Base-by-base conservation (phyloP, 768 basidiomycete species). In the Boletus rubroflammeus region DNA sequence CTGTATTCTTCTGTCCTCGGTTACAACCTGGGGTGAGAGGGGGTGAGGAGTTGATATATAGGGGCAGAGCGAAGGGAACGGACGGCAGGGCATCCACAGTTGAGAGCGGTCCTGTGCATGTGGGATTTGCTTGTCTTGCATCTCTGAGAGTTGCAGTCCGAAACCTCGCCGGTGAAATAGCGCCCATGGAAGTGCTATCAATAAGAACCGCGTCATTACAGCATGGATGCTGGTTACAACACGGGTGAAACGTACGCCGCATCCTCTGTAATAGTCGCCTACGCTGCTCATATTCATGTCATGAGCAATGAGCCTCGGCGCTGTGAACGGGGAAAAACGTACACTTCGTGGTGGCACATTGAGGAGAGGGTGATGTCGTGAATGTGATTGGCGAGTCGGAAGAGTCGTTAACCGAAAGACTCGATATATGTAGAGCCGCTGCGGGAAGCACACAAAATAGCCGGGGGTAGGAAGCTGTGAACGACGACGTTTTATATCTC, bases 271-370 rank as follows among this genome's bases (percentile, higher is more conserved):
- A 53, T 67, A 73, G 44, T 73, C 72, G 40, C 72, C 72, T 26
- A 74, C 67, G 9, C 72, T 73, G 61, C 51, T 34, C 14, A 21
- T 21, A 15, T 25, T 32, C 11, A 41, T 31, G 40, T 59, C 53
- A 14, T 54, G 52, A 58, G 52, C 8, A 8, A 51, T 3, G 47
- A 8, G 29, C 19, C 3, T n/a, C 26, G 43, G 15, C 29, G 14
- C 2, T 9, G 21, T 10, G 32, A 28, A 21, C 3, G 14, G n/a
- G 36, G 6, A 28, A 25, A 6, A 0, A 46, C 73, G 54, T 53
- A 73, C 72, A 74, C 51, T 67, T 74, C 72, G 62, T 73, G 73
- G 47, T 66, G 68, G 52, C 72, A 73, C 72, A 73, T 72, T 9
- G 50, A 28, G 29, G 35, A 42, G 21, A 41, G 49, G 34, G 43